Percentiles rank a stretch among this genome's conserved stretches.
phyloP scores from a whole-genome alignment of 805 yeast species.

The Nakazawaea holstii region DNA sequence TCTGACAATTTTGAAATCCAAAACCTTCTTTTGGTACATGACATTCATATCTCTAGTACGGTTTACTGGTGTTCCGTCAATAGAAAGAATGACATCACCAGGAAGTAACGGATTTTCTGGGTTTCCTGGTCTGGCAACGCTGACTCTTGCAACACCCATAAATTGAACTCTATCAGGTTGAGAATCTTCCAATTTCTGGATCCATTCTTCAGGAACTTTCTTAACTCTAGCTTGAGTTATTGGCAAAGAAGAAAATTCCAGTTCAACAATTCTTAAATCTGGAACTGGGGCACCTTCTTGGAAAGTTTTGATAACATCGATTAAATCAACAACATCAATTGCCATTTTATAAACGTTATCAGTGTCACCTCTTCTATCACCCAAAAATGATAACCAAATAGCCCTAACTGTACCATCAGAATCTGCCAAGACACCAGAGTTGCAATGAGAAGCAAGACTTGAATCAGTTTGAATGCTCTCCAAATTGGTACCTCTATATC shows the following conservation, averaged over 20 bases:
- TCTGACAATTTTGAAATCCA: constrained; percentile 65
- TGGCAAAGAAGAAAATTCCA: constrained; percentile 67
- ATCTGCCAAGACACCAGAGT: constrained; percentile 74
- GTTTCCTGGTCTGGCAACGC: constrained; percentile 23
- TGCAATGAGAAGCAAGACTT: constrained; percentile 64
- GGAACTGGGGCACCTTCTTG: constrained; percentile 44
- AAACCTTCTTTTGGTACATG: constrained; percentile 33
- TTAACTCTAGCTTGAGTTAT: constrained; percentile 73
- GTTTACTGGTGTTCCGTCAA: constrained; percentile 59
- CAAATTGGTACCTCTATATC: constrained; percentile 80
- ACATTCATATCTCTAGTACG: constrained; percentile 62
- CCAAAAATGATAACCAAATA: constrained; percentile 79
- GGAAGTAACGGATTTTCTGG: constrained; percentile 28
- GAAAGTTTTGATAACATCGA: constrained; percentile 49
- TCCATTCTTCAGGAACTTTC: constrained; percentile 88
- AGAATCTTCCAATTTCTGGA: constrained; percentile 50
- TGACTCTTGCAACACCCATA: constrained; percentile 63
- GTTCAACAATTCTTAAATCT: constrained; percentile 63
- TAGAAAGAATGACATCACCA: constrained; percentile 76
- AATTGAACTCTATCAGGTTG: constrained; percentile 67
- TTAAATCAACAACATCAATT: constrained; percentile 64
- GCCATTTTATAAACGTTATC: constrained; percentile 72
- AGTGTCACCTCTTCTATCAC: constrained; percentile 58
- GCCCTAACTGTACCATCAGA: constrained; percentile 77
- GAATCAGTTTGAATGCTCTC: constrained; percentile 77